Percentiles rank a stretch among this genome's conserved stretches.
Evolutionary conservation across 768 basidiomycete species (phyloP).

Genomic region (Tylopilus felleus): DNA sequence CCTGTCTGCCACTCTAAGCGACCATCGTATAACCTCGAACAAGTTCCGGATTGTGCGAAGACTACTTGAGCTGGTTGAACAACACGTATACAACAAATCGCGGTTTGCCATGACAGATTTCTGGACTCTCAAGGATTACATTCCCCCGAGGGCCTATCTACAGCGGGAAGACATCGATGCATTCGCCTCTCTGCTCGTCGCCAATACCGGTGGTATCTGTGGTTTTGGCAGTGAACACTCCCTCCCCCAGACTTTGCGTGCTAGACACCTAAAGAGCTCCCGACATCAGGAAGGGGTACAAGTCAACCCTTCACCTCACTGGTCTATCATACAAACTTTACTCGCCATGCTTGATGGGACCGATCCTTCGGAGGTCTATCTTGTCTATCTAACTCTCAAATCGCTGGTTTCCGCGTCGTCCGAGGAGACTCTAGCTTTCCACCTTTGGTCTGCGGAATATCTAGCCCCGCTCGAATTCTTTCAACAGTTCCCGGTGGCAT

Average conservation of each 20-base stretch:
- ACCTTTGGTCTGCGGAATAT: constrained; percentile 39
- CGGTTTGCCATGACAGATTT: constrained; percentile 63
- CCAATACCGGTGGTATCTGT: constrained; percentile 57
- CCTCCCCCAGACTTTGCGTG: constrained; percentile 39
- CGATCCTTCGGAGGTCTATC: constrained; percentile 45
- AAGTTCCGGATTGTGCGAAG: constrained; percentile 75
- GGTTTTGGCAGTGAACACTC: constrained; percentile 56
- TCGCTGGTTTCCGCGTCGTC: constrained; percentile 44
- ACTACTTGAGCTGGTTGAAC: constrained; percentile 48
- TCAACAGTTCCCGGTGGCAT: constrained; percentile 39
- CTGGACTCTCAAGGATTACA: constrained; percentile 81
- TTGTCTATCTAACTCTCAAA: constrained; percentile 66
- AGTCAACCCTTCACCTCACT: constrained; percentile 36
- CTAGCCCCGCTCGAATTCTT: constrained; percentile 48
- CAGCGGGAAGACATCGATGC: constrained; percentile 67
- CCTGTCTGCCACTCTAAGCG: constrained; percentile 54
- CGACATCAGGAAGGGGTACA: constrained; percentile 14
- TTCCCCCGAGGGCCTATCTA: constrained; percentile 54
- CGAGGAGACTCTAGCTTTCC: constrained; percentile 27
- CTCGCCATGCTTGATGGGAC: constrained; percentile 57
- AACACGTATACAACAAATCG: constrained; percentile 36
- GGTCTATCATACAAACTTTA: constrained; percentile 51
- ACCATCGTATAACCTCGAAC: constrained; percentile 60
- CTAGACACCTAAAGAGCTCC: constrained; percentile 29
- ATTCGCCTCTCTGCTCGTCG: constrained; percentile 62